Percentiles rank a stretch among this genome's conserved stretches.
phyloP scores from a whole-genome alignment of 805 yeast species.

The Metschnikowia drakensbergensis region DNA sequence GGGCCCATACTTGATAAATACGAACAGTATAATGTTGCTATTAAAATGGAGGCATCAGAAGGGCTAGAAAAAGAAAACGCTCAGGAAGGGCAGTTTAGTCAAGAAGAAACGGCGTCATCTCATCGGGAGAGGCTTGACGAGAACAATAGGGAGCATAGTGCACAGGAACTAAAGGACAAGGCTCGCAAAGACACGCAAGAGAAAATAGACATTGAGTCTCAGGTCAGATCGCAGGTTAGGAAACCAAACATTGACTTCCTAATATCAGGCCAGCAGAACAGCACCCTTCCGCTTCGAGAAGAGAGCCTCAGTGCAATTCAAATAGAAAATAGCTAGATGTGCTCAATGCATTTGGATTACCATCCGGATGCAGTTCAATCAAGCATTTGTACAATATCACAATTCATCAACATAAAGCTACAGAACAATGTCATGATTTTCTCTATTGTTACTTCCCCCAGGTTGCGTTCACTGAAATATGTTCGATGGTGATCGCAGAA shows the following conservation, averaged over 20 bases:
- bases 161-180: not conserved
- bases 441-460: not conserved
- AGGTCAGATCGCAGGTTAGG: not conserved
- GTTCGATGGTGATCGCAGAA: not conserved
- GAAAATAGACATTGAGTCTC: not conserved
- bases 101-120: not conserved
- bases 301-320: not conserved
- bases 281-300: not conserved
- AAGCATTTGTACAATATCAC: not conserved
- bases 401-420: not conserved
- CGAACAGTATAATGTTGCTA: not conserved
- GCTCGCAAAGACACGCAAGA: not conserved
- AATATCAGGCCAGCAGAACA: not conserved
- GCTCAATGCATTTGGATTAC: not conserved
- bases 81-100: not conserved
- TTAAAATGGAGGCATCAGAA: too few relatives aligned
- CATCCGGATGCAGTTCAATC: not conserved
- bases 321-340: slow-evolving; percentile 1
- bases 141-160: not conserved
- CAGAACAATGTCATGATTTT: not conserved
- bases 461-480: not conserved
- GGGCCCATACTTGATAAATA: not conserved
- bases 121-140: not conserved
- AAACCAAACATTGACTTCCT: slow-evolving; percentile 5
- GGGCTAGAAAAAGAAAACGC: not conserved